Evolutionary conservation across 2,329 filamentous ascomycete species (phyloP).

Genomic region (Didymella pomorum): DNA sequence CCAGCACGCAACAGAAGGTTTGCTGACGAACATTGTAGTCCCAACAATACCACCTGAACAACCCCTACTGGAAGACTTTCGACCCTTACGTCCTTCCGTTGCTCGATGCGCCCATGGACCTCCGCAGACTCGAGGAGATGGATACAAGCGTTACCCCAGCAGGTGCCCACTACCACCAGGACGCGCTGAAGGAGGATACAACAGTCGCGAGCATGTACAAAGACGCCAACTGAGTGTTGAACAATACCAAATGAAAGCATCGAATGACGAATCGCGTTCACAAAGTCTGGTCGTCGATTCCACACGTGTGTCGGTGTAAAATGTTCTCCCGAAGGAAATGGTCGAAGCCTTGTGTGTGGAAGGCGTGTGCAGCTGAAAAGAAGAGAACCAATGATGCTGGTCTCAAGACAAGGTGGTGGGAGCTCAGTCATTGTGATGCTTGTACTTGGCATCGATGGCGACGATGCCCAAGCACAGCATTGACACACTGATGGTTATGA

Average conservation of each 20-base stretch:
- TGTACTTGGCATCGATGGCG: conserved; percentile 7
- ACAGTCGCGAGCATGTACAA: conserved; percentile 29
- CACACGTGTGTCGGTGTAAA: neutral
- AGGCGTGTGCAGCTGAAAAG: neutral
- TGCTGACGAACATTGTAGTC: conserved; percentile 29
- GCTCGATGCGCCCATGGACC: conserved; percentile 73
- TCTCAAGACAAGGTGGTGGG: neutral
- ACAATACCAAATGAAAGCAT: neutral
- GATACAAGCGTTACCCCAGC: conserved; percentile 62
- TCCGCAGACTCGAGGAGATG: conserved; percentile 72
- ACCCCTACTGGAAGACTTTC: conserved; percentile 79
- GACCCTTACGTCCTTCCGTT: conserved; percentile 76
- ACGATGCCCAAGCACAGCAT: conserved; percentile 10
- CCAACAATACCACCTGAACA: conserved; percentile 59
- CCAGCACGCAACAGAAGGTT: neutral
- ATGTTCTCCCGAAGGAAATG: neutral
- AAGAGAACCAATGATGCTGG: neutral
- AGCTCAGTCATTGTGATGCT: conserved; percentile 1
- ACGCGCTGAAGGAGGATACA: conserved; percentile 26
- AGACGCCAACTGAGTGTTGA: conserved; percentile 18
- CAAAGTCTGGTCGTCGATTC: neutral
- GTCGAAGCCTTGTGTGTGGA: neutral
- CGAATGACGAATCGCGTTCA: neutral
- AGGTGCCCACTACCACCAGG: conserved; percentile 34
- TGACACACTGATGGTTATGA: neutral